Conservation (phyloP, 345 rosid species). For the Raphanus sativus region DNA sequence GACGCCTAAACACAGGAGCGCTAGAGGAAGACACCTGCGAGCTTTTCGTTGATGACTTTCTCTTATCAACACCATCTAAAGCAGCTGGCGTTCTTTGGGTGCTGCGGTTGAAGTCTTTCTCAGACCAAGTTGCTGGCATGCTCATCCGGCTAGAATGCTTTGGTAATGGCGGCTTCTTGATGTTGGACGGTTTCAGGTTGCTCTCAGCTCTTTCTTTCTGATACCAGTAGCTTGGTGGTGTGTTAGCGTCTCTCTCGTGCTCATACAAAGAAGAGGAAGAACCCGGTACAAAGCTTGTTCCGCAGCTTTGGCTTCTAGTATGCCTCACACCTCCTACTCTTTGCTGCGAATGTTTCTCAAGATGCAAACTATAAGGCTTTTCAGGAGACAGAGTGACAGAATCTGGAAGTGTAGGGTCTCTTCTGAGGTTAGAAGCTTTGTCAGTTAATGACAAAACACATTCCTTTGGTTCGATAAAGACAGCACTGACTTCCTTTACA, state of each 20-base stretch:
- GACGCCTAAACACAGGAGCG: slow-evolving; percentile 38
- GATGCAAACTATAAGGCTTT: slow-evolving; percentile 40
- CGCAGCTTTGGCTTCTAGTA: slow-evolving; percentile 68
- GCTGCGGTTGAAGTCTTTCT: slow-evolving; percentile 35
- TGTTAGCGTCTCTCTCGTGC: slow-evolving; percentile 41
- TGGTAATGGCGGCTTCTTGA: slow-evolving; percentile 30
- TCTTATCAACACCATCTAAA: slow-evolving; percentile 24
- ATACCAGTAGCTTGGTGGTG: slow-evolving; percentile 42
- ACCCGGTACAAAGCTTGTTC: slow-evolving; percentile 46
- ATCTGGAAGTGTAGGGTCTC: slow-evolving; percentile 31
- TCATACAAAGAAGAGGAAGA: slow-evolving; percentile 38
- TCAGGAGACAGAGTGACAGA: slow-evolving; percentile 44
- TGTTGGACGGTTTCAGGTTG: slow-evolving; percentile 37
- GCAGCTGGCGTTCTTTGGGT: slow-evolving; percentile 24
- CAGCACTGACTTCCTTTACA: slow-evolving; percentile 18
- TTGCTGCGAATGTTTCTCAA: slow-evolving; percentile 31
- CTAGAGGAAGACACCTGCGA: slow-evolving; percentile 40
- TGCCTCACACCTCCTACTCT: slow-evolving; percentile 45
- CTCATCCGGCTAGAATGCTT: slow-evolving; percentile 26
- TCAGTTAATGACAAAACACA: slow-evolving; percentile 38
- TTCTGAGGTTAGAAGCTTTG: slow-evolving; percentile 50
- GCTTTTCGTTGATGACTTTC: slow-evolving; percentile 40
- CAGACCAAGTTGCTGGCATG: slow-evolving; percentile 42
- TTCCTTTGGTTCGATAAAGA: slow-evolving; percentile 37
- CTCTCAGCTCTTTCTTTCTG: slow-evolving; percentile 48